Evolutionary conservation across 257 asterid species (phyloP).

Genomic region (Solanum tacnaense): DNA sequence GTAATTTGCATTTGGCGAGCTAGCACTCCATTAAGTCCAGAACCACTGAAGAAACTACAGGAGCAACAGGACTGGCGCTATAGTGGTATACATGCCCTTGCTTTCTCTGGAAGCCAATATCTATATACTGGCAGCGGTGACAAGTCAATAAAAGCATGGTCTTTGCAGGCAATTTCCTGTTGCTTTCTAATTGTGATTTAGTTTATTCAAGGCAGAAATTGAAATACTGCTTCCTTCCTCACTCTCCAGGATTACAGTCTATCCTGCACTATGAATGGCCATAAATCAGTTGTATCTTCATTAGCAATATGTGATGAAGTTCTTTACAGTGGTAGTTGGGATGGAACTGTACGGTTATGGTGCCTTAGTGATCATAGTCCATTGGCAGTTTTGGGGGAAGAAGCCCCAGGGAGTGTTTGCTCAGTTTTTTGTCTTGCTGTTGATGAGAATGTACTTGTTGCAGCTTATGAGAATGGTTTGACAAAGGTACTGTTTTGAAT

Average conservation of each 20-base stretch:
- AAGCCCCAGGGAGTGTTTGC: constrained; percentile 23
- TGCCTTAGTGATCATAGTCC: constrained; percentile 74
- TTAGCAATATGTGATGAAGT: constrained; percentile 47
- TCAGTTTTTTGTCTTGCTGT: constrained; percentile 57
- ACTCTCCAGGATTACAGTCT: constrained; percentile 51
- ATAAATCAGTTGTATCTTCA: constrained; percentile 68
- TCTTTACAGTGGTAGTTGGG: constrained; percentile 98
- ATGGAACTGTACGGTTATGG: constrained; percentile 88
- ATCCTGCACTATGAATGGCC: constrained; percentile 65
- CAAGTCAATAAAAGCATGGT: constrained; percentile 85
- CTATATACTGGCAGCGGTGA: constrained; percentile 91
- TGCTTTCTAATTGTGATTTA: constrained; percentile 1
- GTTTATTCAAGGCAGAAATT: background rate
- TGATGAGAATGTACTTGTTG: constrained; percentile 42
- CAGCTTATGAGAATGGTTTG: constrained; percentile 62
- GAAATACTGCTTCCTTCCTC: background rate
- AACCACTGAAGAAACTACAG: constrained; percentile 38
- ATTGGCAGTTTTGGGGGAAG: constrained; percentile 64
- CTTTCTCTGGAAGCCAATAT: constrained; percentile 46
- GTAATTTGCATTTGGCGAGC: constrained; percentile 79
- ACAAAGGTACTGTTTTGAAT: constrained; percentile 26
- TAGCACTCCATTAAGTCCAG: constrained; percentile 36
- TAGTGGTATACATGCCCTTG: constrained; percentile 92
- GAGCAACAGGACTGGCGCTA: constrained; percentile 95
- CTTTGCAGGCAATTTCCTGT: constrained; percentile 51